Evolutionary conservation across 2,329 filamentous ascomycete genomes (phyloP), one percentile per base, ranked within the genome.

Genomic region (Beauveria australis): DNA sequence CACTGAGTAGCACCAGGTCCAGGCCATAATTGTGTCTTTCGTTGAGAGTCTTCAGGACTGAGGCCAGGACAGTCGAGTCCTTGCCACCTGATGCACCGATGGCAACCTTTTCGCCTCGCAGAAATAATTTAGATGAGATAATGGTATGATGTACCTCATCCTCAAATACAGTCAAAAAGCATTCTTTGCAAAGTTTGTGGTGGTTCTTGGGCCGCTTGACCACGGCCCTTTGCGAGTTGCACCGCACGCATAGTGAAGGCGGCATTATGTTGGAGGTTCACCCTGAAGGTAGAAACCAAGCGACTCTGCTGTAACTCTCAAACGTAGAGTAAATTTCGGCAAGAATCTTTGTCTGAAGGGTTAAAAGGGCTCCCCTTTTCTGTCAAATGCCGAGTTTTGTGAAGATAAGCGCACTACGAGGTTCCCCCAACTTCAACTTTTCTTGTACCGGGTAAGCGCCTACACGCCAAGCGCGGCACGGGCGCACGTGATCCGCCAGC

Each of bases 71-170:
- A 0, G 94, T 99, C 57, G 92, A 97, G 74, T 99, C 94, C 76
- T 99, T 99, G 67, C 94, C 94, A 60, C 94, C 94, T 1, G 92
- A 97, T 53, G 95, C 94, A 48, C 94, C 95, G 69, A 99, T 97
- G 8, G 94, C 95, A 44, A 99, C 84, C 63, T 83, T 85, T 72
- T 99, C 94, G 62, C 93, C 93, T 1, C 82, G 86, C 49, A 80
- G 79, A 74, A 99, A 99, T 18, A 99, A 83, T n/a, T 81, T 77
- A 19, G 89, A 91, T 2, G 88, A 85, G 28, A 82, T 86, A 68
- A 99, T 96, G 5, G 94, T 97, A 70, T 96, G 89, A 72, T 97
- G 92, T 53, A 96, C 86, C 78, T 99, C 94, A 64, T 89, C 85
- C 74, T 99, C 94, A 70, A 99, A 99, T 51, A 94, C 82, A 12